Evolutionary conservation across 1,139 yeast species (phyloP), one percentile per base, ranked within the genome.

Genomic region (Saccharomyces pastorianus): DNA sequence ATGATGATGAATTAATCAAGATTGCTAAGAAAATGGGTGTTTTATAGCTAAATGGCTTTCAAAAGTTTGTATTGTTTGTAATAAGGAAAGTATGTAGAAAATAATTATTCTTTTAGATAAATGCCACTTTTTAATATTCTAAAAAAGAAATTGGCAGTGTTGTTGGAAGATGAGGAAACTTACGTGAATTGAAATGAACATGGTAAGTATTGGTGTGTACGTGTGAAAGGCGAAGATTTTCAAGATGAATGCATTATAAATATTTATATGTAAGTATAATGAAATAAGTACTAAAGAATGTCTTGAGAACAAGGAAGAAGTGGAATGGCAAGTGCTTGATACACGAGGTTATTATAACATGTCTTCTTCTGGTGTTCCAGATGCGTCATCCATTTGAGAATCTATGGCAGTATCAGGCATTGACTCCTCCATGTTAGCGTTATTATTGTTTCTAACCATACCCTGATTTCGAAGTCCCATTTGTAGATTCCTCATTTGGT

Each of bases 351-450:
- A 29, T 56, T 31, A 59, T 56, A 47, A 59, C 61, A 50, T 62
- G 50, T 60, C 66, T 48, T 60, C 68, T 49, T 64, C 69, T n/a
- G 68, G 67, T 2, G 68, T 64, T 47, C 59, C 65, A 2, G 67
- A 61, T 9, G 59, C 56, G 47, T 58, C 64, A 49, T 63, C 66
- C 8, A 52, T 58, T 38, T 56, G 59, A 27, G 54, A 48, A 32
- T 56, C 59, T 38, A 50, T 49, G 48, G 54, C 51, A 38, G 56
- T 52, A 48, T 58, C 55, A 46, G 51, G 32, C 20, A 56, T 55
- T 48, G 53, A 47, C 25, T 46, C 61, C 7, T 55, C 55, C 32
- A 55, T 48, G 9, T 38, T 52, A 6, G 11, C 11, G 7, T 38
- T 38, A 3, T 38, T 38, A 11, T 38, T 25, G n/a, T 23, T 41